A percentile compares a stretch with the other conserved stretches of the same genome.
Evolutionary conservation across 225 moss, liverwort and hornwort genomes (phyloP).

Genomic region (Bryum argenteum): DNA sequence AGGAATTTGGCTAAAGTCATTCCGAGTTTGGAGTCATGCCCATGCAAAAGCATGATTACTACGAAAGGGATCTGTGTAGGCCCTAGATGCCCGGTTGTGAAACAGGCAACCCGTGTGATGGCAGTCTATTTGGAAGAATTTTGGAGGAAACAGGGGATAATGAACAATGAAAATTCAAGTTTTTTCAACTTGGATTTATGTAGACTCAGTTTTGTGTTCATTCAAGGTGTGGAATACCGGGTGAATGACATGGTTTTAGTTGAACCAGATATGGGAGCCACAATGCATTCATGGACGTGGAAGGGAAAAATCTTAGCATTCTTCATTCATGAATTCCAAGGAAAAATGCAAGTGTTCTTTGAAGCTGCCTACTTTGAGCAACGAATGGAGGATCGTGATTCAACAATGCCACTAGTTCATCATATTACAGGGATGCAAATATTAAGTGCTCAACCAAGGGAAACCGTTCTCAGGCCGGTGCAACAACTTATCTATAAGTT

Average conservation of each 20-base stretch:
- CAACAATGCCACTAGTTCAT: not conserved
- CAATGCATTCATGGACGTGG: not conserved
- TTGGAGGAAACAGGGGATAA: not conserved
- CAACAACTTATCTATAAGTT: not conserved
- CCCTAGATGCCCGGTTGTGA: not conserved
- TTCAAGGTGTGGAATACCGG: not conserved
- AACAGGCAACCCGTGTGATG: no score
- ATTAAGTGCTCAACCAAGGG: not conserved
- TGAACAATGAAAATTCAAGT: not conserved
- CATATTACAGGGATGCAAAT: not conserved
- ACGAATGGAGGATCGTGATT: not conserved
- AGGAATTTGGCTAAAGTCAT: not conserved
- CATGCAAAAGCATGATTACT: not conserved
- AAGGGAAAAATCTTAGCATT: not conserved
- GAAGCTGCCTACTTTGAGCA: not conserved
- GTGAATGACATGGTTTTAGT: not conserved
- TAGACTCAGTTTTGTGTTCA: not conserved
- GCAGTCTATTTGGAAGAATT: not conserved
- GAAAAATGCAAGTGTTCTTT: not conserved
- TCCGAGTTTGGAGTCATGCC: not conserved
- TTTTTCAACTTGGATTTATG: not conserved
- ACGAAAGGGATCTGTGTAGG: not conserved
- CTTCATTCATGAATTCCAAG: not conserved
- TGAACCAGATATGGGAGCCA: not conserved
- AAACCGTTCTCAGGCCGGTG: not conserved